A percentile compares a stretch with the other conserved stretches of the same genome.
phyloP scores from a whole-genome alignment of 2,329 filamentous ascomycete genomes.

The Sporothrix inflata region DNA sequence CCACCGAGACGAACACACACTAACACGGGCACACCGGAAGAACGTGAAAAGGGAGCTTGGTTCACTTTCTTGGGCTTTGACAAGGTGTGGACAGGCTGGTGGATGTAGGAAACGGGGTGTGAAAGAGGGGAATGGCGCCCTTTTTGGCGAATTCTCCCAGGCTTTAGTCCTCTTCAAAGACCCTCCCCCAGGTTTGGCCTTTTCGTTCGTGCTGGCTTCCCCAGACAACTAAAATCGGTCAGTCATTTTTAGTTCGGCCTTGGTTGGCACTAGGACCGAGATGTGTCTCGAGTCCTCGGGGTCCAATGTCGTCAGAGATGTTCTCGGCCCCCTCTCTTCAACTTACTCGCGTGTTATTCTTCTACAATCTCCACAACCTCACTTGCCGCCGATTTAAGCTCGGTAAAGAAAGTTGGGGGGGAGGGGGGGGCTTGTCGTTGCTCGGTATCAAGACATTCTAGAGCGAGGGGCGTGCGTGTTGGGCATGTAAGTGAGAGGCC shows the following conservation, averaged over 20 bases:
- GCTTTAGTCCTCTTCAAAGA: not conserved
- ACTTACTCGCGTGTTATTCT: not conserved
- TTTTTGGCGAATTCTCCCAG: not conserved
- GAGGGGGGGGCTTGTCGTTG: not conserved
- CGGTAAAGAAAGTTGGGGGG: not conserved
- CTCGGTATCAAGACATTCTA: not conserved
- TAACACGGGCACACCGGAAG: not conserved
- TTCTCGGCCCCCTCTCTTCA: not conserved
- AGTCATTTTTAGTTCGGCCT: not conserved
- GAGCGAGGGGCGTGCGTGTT: not conserved
- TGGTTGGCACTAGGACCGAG: constrained; percentile 11
- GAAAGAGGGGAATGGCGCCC: constrained; percentile 17
- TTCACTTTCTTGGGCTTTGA: not conserved
- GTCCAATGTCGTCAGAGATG: not conserved
- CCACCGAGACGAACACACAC: not conserved
- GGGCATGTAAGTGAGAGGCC: not conserved
- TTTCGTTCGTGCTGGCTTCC: not conserved
- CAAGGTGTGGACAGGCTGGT: not conserved
- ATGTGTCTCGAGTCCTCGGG: not conserved
- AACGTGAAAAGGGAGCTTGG: not conserved
- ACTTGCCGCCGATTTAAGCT: not conserved
- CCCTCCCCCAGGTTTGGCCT: not conserved
- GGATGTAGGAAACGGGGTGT: not conserved
- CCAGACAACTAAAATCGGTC: not conserved
- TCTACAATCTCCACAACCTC: not conserved